Conservation (phyloP, 495 filamentous ascomycete species). For the Penicillium antarcticum region DNA sequence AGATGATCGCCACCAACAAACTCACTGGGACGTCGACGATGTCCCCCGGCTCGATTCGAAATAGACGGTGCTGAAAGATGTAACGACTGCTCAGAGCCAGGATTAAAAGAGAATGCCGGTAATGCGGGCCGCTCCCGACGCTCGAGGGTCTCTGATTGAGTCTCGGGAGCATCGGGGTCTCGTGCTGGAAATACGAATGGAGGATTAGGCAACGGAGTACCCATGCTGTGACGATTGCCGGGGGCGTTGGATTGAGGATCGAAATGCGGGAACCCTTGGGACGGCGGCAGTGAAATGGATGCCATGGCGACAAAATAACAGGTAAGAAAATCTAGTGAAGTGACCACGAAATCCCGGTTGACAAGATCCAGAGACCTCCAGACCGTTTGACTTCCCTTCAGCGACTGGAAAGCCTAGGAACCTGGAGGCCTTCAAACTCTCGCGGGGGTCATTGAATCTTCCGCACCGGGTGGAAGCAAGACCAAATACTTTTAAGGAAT, state of each 20-base stretch:
- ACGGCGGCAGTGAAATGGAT: constrained; percentile 41
- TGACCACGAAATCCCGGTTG: constrained; percentile 16
- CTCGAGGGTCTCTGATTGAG: constrained; percentile 10
- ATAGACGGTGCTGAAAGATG: constrained; percentile 30
- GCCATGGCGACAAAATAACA: constrained; percentile 30
- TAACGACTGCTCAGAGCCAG: constrained; percentile 34
- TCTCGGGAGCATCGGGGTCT: constrained; percentile 20
- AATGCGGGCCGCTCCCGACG: constrained; percentile 40
- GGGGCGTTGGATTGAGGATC: constrained; percentile 17
- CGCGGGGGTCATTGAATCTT: constrained; percentile 35
- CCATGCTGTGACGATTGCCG: constrained; percentile 32
- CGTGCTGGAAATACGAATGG: constrained; percentile 66
- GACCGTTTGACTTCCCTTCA: constrained; percentile 36
- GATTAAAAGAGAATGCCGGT: constrained; percentile 66
- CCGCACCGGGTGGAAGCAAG: constrained; percentile 25
- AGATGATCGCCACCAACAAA: constrained; percentile 73
- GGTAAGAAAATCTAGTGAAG: constrained; percentile 5
- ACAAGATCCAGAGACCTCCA: constrained; percentile 43
- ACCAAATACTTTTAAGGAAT: constrained; percentile 33
- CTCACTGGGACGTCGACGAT: constrained; percentile 73
- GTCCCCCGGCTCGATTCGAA: constrained; percentile 46
- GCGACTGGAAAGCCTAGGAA: constrained; percentile 34
- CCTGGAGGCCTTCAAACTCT: constrained; percentile 42
- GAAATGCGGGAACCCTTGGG: constrained; percentile 33
- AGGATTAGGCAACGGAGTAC: constrained; percentile 61